These are phyloP conservation scores for Skeletonema menzelii DNA, from an alignment of 108 stramenopile genomes.

Conservation along the genomic window DNA sequence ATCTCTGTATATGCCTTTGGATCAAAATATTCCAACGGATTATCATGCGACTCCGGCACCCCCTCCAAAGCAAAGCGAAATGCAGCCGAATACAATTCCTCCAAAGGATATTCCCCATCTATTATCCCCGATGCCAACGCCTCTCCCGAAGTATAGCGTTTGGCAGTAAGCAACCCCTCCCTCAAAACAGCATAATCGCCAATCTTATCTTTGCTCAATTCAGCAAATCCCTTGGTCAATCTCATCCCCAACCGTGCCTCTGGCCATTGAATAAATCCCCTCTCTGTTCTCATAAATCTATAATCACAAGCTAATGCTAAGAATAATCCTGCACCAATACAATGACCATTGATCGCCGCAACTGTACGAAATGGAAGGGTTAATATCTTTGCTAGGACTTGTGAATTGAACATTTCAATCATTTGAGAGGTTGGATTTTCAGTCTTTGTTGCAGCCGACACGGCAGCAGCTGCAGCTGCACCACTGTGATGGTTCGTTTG, in stretches of 20 bases:
- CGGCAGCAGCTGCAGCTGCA: background rate
- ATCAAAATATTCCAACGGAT: conserved; percentile 46
- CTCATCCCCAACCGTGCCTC: conserved; percentile 62
- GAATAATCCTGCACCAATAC: conserved; percentile 67
- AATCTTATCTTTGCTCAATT: conserved; percentile 65
- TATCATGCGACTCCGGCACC: conserved; percentile 30
- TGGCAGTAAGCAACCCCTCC: conserved; percentile 51
- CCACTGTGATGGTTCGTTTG: background rate
- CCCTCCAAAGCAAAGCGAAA: conserved; percentile 42
- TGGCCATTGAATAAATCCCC: conserved; percentile 61
- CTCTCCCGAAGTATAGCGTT: conserved; percentile 40
- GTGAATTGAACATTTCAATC: conserved; percentile 44
- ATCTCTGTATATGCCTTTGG: conserved; percentile 42
- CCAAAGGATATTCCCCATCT: conserved; percentile 40
- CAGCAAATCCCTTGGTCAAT: conserved; percentile 65
- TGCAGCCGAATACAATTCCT: conserved; percentile 24
- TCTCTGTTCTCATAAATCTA: conserved; percentile 59
- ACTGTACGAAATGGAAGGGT: conserved; percentile 56
- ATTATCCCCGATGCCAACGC: conserved; percentile 43
- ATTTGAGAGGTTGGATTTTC: conserved; percentile 16
- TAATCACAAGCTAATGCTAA: conserved; percentile 65
- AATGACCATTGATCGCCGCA: conserved; percentile 71
- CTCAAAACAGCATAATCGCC: conserved; percentile 24
- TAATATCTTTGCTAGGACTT: conserved; percentile 52
- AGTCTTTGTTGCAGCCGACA: background rate